A percentile compares a stretch with the other conserved stretches of the same genome.
phyloP scores from a whole-genome alignment of 495 filamentous ascomycete genomes.

The Trichoderma parareesei region DNA sequence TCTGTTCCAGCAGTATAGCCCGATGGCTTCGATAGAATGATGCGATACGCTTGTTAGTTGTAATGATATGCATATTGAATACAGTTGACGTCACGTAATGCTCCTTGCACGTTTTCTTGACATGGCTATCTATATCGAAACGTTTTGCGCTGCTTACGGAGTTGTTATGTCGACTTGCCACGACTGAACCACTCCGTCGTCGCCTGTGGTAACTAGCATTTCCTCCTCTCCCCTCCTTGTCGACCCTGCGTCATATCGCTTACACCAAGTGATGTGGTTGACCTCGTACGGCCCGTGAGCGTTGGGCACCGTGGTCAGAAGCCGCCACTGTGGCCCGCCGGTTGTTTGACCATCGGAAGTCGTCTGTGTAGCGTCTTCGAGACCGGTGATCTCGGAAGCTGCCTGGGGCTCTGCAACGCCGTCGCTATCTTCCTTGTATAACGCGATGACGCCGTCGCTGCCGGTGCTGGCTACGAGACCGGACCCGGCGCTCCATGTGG shows the following conservation, averaged over 20 bases:
- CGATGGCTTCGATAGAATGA: not conserved
- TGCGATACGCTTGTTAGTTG: not conserved
- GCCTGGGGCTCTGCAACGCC: slow-evolving; percentile 47
- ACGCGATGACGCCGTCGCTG: slow-evolving; percentile 72
- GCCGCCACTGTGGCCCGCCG: not conserved
- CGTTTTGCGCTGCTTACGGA: not conserved
- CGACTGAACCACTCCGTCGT: slow-evolving; percentile 68
- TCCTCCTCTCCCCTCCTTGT: slow-evolving; percentile 51
- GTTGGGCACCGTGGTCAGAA: slow-evolving; percentile 40
- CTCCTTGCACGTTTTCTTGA: not conserved
- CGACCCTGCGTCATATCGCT: slow-evolving; percentile 45
- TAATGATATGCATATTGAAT: no score
- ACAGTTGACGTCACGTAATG: not conserved
- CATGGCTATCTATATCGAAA: not conserved
- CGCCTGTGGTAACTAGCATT: slow-evolving; percentile 69
- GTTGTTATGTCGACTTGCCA: slow-evolving; percentile 41
- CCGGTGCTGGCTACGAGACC: slow-evolving; percentile 76
- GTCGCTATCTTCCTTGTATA: slow-evolving; percentile 58
- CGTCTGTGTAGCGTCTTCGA: not conserved
- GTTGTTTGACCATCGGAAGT: not conserved
- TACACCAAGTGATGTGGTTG: slow-evolving; percentile 81
- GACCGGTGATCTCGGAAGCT: slow-evolving; percentile 41
- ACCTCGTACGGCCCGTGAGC: slow-evolving; percentile 89
- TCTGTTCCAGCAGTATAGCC: no score
- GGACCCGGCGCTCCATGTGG: slow-evolving; percentile 66